phyloP scores from a whole-genome alignment of 306 rosid species.

The Citrullus colocynthis region DNA sequence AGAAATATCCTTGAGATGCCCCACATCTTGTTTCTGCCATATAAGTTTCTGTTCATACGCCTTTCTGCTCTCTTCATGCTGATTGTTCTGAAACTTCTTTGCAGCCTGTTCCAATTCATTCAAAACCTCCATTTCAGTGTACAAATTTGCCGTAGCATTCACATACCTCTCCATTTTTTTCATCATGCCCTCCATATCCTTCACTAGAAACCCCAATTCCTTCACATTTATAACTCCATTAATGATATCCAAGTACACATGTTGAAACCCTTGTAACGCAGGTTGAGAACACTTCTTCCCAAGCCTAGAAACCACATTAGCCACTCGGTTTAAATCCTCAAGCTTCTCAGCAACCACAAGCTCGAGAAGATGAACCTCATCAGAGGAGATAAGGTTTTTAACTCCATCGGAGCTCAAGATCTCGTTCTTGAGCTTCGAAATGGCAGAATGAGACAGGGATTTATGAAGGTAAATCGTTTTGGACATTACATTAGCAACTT shows the following conservation, averaged over 20 bases:
- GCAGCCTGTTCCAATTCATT: constrained; percentile 73
- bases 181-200: constrained; percentile 94
- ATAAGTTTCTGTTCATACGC: constrained; percentile 68
- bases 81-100: constrained; percentile 72
- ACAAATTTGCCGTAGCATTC: constrained; percentile 64
- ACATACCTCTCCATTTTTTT: constrained; percentile 90
- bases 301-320: constrained; percentile 68
- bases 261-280: constrained; percentile 90
- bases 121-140: constrained; percentile 72
- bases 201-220: constrained; percentile 83
- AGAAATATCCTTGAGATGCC: constrained; percentile 68
- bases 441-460: constrained; percentile 61
- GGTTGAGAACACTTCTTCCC: constrained; percentile 81
- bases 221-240: constrained; percentile 62
- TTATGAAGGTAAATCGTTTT: constrained; percentile 68
- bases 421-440: constrained; percentile 61
- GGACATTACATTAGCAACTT: constrained; percentile 85
- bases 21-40: constrained; percentile 87
- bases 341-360: constrained; percentile 81
- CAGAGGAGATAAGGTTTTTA: constrained; percentile 55
- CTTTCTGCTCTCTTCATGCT: constrained; percentile 64
- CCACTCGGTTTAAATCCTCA: constrained; percentile 70
- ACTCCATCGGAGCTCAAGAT: constrained; percentile 72
- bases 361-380: constrained; percentile 59
- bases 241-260: constrained; percentile 70